Conservation (phyloP, 805 yeast species). For the Pichia phayaonensis region DNA sequence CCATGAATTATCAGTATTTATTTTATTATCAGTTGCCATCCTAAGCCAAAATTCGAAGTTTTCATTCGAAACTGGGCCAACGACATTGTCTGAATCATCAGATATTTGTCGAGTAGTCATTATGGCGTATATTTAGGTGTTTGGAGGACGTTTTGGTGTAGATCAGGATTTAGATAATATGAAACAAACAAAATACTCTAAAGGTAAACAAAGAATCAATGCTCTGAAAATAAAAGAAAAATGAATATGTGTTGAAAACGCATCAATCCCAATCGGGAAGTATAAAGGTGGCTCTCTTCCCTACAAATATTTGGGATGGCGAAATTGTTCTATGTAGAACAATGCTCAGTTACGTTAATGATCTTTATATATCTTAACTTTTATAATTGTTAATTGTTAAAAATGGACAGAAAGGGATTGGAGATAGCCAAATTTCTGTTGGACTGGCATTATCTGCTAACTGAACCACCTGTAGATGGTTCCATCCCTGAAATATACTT, state of each 20-base stretch:
- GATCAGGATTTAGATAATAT: not conserved
- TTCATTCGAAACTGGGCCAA: constrained; percentile 26
- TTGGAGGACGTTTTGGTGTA: not conserved
- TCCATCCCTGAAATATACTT: constrained; percentile 25
- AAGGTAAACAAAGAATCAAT: not conserved
- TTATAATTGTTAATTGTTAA: not conserved
- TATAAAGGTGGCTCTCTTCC: not conserved
- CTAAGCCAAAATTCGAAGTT: constrained; percentile 77
- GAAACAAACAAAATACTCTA: not conserved
- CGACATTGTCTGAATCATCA: not conserved
- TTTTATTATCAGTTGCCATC: constrained; percentile 75
- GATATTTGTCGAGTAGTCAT: not conserved
- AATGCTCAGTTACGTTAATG: not conserved
- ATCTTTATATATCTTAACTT: not conserved
- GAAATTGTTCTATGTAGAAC: not conserved
- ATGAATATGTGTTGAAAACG: not conserved
- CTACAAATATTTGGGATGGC: not conserved
- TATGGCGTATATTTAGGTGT: not conserved
- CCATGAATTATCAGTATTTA: constrained; percentile 83
- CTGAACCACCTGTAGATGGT: constrained; percentile 27
- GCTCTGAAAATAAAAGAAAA: not conserved
- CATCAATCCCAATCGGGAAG: not conserved
- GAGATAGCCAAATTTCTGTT: constrained; percentile 25
- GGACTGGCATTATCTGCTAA: constrained; percentile 25
- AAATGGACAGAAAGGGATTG: constrained; percentile 25